A percentile compares a stretch with the other conserved stretches of the same genome.
Evolutionary conservation across 352 stramenopile genomes (phyloP).

Genomic region (Globisporangium takayamanum): DNA sequence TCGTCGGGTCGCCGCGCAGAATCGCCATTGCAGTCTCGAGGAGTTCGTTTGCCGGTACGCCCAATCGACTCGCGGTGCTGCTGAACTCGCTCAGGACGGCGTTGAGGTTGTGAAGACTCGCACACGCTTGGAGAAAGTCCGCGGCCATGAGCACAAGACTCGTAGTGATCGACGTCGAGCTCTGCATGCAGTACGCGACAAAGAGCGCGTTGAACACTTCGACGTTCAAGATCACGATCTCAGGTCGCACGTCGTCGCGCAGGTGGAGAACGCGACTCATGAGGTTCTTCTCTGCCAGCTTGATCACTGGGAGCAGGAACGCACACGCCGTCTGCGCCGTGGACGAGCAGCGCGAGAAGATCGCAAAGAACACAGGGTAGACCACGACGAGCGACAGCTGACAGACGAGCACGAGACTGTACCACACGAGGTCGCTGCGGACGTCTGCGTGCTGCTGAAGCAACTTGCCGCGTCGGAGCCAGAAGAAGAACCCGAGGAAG

Average conservation of each 20-base stretch:
- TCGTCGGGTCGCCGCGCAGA: not conserved
- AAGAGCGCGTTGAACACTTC: slow-evolving; percentile 40
- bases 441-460: slow-evolving; percentile 1
- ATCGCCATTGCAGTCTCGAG: not conserved
- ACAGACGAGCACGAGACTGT: not conserved
- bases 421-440: not conserved
- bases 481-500: not conserved
- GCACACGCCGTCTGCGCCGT: slow-evolving; percentile 9
- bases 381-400: slow-evolving; percentile 4
- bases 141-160: slow-evolving; percentile 25
- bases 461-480: not conserved
- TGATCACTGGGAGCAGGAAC: slow-evolving; percentile 28
- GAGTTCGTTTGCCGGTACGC: not conserved
- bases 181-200: slow-evolving; percentile 23
- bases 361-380: slow-evolving; percentile 13
- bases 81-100: slow-evolving; percentile 1
- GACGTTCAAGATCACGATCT: slow-evolving; percentile 31
- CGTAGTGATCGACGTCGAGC: slow-evolving; percentile 21
- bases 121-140: slow-evolving; percentile 28
- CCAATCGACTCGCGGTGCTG: not conserved
- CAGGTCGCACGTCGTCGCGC: slow-evolving; percentile 19
- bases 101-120: slow-evolving; percentile 25
- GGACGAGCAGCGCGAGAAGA: slow-evolving; percentile 9
- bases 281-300: slow-evolving; percentile 31
- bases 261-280: slow-evolving; percentile 14